These are phyloP conservation scores for Vitis hybrid DNA, from an alignment of 177 flowering plant species.

Conservation along the genomic window DNA sequence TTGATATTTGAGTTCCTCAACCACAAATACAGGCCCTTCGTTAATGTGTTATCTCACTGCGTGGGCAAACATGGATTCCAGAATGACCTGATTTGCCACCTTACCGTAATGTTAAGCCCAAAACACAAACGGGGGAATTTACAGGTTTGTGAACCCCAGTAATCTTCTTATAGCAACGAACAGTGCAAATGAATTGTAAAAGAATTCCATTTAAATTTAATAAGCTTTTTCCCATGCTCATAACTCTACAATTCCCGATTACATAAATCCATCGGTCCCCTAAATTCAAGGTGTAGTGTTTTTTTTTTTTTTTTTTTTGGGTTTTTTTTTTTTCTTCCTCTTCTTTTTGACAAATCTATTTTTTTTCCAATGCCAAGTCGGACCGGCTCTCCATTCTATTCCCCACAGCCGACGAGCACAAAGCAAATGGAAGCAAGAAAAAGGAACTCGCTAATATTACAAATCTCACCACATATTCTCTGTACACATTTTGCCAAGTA, in stretches of 20 bases:
- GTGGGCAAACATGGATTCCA: too few species aligned
- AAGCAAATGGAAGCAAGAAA: constrained; percentile 23
- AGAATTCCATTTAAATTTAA: constrained; percentile 31
- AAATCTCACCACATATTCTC: constrained; percentile 42
- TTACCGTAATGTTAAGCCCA: too few species aligned
- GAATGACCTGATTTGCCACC: too few species aligned
- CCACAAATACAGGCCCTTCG: too few species aligned
- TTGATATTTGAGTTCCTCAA: too few species aligned
- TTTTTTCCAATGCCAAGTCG: constrained; percentile 17
- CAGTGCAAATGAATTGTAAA: constrained; percentile 14
- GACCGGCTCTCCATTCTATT: constrained; percentile 14
- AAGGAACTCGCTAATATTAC: constrained; percentile 38
- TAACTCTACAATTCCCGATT: constrained; percentile 40
- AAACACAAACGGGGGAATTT: too few species aligned
- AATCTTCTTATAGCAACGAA: background rate
- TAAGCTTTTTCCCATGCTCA: constrained; percentile 31
- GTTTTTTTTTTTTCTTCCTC: constrained; percentile 3
- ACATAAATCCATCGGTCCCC: constrained; percentile 26
- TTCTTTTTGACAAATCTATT: constrained; percentile 21
- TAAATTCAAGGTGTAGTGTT: constrained; percentile 28
- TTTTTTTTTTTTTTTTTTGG: constrained; percentile 9
- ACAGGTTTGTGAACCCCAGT: constrained; percentile 1
- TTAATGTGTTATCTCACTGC: too few species aligned
- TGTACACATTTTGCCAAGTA: constrained; percentile 33
- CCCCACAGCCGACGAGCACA: constrained; percentile 23